phyloP scores from a whole-genome alignment of 2,329 filamentous ascomycete species.

The Didymella glomerata region DNA sequence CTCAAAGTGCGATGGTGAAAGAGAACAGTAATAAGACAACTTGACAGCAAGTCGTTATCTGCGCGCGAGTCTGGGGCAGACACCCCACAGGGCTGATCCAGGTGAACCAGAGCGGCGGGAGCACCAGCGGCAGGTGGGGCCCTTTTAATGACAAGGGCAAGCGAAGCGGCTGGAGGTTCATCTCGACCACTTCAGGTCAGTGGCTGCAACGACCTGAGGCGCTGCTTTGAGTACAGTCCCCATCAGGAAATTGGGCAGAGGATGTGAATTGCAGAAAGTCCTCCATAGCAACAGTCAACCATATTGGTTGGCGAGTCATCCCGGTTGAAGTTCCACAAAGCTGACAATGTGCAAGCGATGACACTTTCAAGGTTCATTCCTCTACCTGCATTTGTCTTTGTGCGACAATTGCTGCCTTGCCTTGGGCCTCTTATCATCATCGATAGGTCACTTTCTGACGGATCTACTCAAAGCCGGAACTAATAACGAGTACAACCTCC shows the following conservation, averaged over 20 bases:
- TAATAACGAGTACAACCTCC: not conserved
- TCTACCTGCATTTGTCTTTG: conserved; percentile 11
- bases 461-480: conserved; percentile 1
- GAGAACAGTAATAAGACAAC: not conserved
- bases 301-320: conserved; percentile 4
- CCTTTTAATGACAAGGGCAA: conserved; percentile 1
- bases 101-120: conserved; percentile 8
- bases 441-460: not conserved
- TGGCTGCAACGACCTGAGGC: conserved; percentile 2
- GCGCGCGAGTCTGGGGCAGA: conserved; percentile 5
- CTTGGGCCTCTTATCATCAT: not conserved
- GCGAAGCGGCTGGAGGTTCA: conserved; percentile 1
- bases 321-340: conserved; percentile 6
- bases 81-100: conserved; percentile 11
- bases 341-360: conserved; percentile 14
- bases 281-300: not conserved
- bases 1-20: conserved; percentile 10
- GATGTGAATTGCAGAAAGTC: not conserved
- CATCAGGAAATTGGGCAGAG: not conserved
- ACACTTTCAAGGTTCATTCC: conserved; percentile 10
- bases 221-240: not conserved
- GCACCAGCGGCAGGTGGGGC: conserved; percentile 17
- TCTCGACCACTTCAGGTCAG: conserved; percentile 5
- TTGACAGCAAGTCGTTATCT: not conserved
- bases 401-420: conserved; percentile 15